Conservation (phyloP, 305 asterid genomes). For the Fraxinus paxiana region DNA sequence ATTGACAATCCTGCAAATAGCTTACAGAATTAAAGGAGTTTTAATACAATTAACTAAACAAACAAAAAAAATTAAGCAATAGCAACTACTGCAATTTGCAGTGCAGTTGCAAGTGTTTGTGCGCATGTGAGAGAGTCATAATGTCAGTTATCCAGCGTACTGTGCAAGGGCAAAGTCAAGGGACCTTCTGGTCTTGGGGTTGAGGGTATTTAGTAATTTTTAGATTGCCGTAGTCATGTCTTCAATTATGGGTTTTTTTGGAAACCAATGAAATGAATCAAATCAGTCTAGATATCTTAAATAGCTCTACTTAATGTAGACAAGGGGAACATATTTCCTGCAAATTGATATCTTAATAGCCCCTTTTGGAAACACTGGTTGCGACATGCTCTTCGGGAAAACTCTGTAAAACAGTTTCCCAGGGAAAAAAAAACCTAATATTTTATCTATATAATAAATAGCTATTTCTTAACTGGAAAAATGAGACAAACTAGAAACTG, state of each 20-base stretch:
- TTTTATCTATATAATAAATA: background rate
- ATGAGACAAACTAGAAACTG: background rate
- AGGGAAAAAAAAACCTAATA: background rate
- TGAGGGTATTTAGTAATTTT: background rate
- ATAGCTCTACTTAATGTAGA: background rate
- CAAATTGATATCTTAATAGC: background rate
- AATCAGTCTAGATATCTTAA: background rate
- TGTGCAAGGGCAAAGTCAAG: background rate
- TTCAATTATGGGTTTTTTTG: background rate
- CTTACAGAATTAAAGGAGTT: constrained; percentile 45
- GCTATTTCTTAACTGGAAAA: background rate
- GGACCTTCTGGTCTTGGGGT: background rate
- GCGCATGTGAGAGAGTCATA: background rate
- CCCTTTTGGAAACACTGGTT: background rate
- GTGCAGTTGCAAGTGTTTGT: background rate
- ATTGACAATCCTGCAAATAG: constrained; percentile 86
- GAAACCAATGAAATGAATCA: background rate
- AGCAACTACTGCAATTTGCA: background rate
- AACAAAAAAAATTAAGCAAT: constrained; percentile 2
- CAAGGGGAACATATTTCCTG: background rate
- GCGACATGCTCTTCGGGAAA: background rate
- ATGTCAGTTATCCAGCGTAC: background rate
- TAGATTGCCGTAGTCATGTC: background rate
- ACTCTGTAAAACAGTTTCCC: background rate
- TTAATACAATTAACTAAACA: constrained; percentile 31